phyloP scores from a whole-genome alignment of 495 filamentous ascomycete genomes.

The Lindgomyces ingoldianus region DNA sequence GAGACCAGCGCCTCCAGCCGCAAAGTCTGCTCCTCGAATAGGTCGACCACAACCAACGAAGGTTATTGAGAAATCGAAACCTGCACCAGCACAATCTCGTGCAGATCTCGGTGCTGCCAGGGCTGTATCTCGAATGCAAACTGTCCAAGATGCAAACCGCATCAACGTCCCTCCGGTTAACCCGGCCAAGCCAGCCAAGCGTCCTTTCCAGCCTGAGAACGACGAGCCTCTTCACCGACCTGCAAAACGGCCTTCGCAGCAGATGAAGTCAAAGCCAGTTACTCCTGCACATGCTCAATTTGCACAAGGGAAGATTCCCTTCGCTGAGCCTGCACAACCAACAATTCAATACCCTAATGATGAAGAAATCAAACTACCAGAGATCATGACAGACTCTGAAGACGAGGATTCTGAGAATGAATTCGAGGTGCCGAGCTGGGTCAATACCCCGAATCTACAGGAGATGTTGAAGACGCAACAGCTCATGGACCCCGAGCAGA shows the following conservation, averaged over 20 bases:
- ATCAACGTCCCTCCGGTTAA: slow-evolving; percentile 58
- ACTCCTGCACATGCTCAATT: slow-evolving; percentile 54
- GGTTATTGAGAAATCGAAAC: slow-evolving; percentile 21
- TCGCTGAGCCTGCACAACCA: slow-evolving; percentile 62
- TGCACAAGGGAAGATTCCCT: slow-evolving; percentile 84
- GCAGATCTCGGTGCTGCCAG: slow-evolving; percentile 54
- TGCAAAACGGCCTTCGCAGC: slow-evolving; percentile 59
- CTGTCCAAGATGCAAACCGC: slow-evolving; percentile 54
- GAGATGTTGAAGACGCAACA: slow-evolving; percentile 73
- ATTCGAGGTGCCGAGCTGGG: slow-evolving; percentile 74
- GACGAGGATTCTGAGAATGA: slow-evolving; percentile 70
- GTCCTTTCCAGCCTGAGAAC: slow-evolving; percentile 56
- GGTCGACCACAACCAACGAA: slow-evolving; percentile 21
- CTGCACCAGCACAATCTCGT: slow-evolving; percentile 43
- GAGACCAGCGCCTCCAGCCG: slow-evolving; percentile 3
- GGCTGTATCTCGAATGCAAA: slow-evolving; percentile 58
- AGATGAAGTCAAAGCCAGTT: slow-evolving; percentile 49
- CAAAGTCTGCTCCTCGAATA: slow-evolving; percentile 17
- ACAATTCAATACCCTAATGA: slow-evolving; percentile 65
- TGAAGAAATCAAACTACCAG: slow-evolving; percentile 80
- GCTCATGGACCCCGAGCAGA: slow-evolving; percentile 74
- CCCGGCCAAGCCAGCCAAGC: slow-evolving; percentile 66
- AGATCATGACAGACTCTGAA: slow-evolving; percentile 85
- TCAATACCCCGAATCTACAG: slow-evolving; percentile 75
- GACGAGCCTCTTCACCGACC: slow-evolving; percentile 53